phyloP scores from a whole-genome alignment of 345 rosid species.

The Kernera saxatilis region DNA sequence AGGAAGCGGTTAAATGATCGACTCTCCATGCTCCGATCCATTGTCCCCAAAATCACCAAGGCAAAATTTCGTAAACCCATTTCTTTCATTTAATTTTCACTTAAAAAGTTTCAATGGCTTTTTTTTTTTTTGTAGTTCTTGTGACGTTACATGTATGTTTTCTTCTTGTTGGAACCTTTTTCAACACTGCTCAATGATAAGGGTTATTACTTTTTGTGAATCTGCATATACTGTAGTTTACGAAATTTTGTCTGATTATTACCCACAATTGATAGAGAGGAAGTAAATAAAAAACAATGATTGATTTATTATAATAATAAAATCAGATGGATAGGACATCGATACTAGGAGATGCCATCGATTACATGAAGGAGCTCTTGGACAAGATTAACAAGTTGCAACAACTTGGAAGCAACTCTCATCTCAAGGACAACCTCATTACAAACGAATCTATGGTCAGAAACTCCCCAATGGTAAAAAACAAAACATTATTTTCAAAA shows the following conservation, averaged over 20 bases:
- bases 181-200: background rate
- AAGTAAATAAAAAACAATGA: background rate
- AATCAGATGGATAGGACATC: slow-evolving; percentile 71
- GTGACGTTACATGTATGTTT: background rate
- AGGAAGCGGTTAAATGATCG: slow-evolving; percentile 78
- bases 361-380: slow-evolving; percentile 63
- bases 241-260: background rate
- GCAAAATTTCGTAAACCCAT: slow-evolving; percentile 26
- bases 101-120: too few relatives aligned
- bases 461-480: slow-evolving; percentile 79
- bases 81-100: background rate
- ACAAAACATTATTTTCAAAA: background rate
- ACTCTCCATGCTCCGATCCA: slow-evolving; percentile 85
- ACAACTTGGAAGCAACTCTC: slow-evolving; percentile 28
- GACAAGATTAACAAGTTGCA: slow-evolving; percentile 54
- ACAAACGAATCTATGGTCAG: slow-evolving; percentile 47
- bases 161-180: background rate
- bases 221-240: background rate
- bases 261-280: background rate
- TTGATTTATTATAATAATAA: background rate
- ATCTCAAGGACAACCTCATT: slow-evolving; percentile 40
- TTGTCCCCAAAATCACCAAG: slow-evolving; percentile 95
- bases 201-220: background rate
- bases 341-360: slow-evolving; percentile 66
- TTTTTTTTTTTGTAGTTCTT: background rate